phyloP scores from a whole-genome alignment of 192 early-diverging fungal genomes.

The Phlyctochytrium planicorne region DNA sequence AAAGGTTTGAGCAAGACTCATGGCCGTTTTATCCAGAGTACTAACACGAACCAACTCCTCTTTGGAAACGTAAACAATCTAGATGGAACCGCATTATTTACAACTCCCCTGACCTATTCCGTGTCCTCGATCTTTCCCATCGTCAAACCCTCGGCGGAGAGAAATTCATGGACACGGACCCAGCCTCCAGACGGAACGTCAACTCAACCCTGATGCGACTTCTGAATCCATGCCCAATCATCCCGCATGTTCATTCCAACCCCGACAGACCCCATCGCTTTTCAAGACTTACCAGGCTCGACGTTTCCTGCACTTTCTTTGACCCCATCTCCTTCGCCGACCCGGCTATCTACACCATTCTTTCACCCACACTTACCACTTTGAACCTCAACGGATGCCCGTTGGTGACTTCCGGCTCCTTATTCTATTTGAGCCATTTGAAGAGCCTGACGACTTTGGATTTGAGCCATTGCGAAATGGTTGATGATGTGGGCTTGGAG shows the following conservation, averaged over 20 bases:
- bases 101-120: constrained; percentile 30
- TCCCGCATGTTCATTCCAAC: not conserved
- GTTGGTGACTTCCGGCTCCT: constrained; percentile 26
- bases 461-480: constrained; percentile 40
- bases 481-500: constrained; percentile 43
- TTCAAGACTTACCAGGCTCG: constrained; percentile 27
- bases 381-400: constrained; percentile 45
- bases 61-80: not conserved
- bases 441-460: constrained; percentile 32
- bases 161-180: constrained; percentile 26
- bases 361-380: constrained; percentile 25
- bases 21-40: not conserved
- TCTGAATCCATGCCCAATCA: not conserved
- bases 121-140: constrained; percentile 36
- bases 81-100: constrained; percentile 17
- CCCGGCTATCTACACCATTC: not conserved
- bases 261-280: constrained; percentile 26
- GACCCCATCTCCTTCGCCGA: constrained; percentile 24
- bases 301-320: constrained; percentile 44
- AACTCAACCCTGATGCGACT: not conserved
- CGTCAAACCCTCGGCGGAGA: constrained; percentile 36
- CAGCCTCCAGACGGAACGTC: not conserved
- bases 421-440: constrained; percentile 30
- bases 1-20: not conserved
- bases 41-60: not conserved